A percentile compares a stretch with the other conserved stretches of the same genome.
Evolutionary conservation across 1,139 yeast genomes (phyloP).

Genomic region (Suhomyces bribrorum): DNA sequence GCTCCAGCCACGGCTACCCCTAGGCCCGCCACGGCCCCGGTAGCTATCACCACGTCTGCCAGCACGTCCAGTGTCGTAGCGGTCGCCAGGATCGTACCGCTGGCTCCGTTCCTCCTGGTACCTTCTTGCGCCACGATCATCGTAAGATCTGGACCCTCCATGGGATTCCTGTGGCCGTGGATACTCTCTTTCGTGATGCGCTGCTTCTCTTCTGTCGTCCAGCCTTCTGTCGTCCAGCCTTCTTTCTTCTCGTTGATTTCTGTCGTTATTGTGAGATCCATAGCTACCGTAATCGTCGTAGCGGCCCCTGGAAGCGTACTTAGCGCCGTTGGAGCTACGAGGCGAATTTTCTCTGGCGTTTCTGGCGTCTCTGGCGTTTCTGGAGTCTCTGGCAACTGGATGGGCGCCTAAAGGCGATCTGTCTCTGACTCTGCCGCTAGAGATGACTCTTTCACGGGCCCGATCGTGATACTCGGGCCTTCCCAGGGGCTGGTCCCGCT

Average conservation of each 20-base stretch:
- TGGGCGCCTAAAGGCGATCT: conserved; percentile 8
- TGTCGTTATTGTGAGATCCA: neutral
- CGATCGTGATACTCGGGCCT: conserved; percentile 13
- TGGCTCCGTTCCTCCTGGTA: neutral
- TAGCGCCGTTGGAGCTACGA: neutral
- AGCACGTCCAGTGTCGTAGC: neutral
- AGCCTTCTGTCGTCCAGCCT: too few relatives aligned
- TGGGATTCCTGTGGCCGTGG: too few relatives aligned
- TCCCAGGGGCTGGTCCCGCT: conserved; percentile 7
- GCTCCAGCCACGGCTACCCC: neutral
- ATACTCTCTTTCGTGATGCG: too few relatives aligned
- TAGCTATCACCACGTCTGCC: neutral
- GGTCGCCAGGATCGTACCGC: neutral
- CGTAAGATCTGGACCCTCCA: neutral
- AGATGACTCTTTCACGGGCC: conserved; percentile 14
- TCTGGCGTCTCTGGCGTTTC: conserved; percentile 9
- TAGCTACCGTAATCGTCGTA: neutral
- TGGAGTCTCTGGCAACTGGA: conserved; percentile 4
- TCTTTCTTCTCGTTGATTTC: conserved; percentile 1
- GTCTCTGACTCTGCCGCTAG: conserved; percentile 3
- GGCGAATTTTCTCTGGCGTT: conserved; percentile 3
- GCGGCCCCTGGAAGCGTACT: neutral
- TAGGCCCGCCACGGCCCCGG: neutral
- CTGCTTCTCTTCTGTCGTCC: too few relatives aligned
- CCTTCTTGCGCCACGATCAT: neutral